Evolutionary conservation across 306 rosid species (phyloP), one percentile per base, ranked within the genome.

Genomic region (Cyclanthera cordifolia): DNA sequence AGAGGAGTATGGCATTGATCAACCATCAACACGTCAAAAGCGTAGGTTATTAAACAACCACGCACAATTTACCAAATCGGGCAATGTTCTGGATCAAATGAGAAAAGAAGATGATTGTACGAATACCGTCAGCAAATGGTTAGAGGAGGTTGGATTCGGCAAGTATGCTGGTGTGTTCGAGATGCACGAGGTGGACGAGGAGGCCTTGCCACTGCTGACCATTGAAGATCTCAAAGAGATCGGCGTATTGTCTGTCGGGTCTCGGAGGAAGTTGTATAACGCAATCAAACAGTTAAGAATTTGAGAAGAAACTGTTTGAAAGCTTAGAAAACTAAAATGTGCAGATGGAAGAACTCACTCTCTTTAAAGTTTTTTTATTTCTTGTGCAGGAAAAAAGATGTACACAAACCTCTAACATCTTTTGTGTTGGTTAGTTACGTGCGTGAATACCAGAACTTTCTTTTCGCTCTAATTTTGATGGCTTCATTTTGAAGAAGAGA

Each of bases 211-310:
- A 20, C 71, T 80, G 74, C 84, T 76, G 53, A 76, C 84, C 8
- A 72, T 80, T 48, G 80, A 80, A 54, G 84, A 80, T 80, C 84
- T 80, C 53, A 80, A 80, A 73, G 84, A 80, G 54, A 80, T 80
- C 20, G 84, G 84, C 5, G 60, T 80, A 19, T 64, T 61, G 17
- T 67, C 80, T 34, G 80, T 76, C 49, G 84, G 84, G 60, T 56
- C 80, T 48, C 66, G 84, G 14, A 74, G 79, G 45, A 79, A 72
- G 53, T 53, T 79, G 79, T 79, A 66, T 13, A 52, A 61, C 19
- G 83, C 79, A 59, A 79, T 75, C 58, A 74, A 58, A 72, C 77
- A 59, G 63, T 53, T 75, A 34, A 51, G 72, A 39, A 53, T 71
- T 53, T 12, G 73, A 49, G 2, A 71, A 30, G 41, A 27, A 67